A percentile compares a stretch with the other conserved stretches of the same genome.
phyloP scores from a whole-genome alignment of 2,329 filamentous ascomycete genomes.

The Ophiosphaerella narmari region DNA sequence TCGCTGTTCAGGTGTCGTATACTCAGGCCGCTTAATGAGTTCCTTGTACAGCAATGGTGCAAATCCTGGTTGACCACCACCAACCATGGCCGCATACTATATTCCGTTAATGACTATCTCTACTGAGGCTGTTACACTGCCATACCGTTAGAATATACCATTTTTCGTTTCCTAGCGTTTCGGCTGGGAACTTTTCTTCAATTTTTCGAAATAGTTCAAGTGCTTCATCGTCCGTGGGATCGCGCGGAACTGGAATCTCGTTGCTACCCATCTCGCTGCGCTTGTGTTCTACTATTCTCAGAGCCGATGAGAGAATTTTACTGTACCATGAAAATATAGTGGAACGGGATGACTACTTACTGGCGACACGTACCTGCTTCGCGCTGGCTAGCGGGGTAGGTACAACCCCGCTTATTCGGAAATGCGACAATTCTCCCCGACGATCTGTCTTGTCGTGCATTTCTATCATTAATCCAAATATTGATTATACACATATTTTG shows the following conservation, averaged over 20 bases:
- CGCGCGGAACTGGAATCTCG: slow-evolving; percentile 17
- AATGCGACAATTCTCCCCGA: slow-evolving; percentile 10
- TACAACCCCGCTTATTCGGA: slow-evolving; percentile 7
- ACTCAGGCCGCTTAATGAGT: slow-evolving; percentile 56
- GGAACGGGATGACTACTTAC: background rate
- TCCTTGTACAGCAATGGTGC: slow-evolving; percentile 61
- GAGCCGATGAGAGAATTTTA: background rate
- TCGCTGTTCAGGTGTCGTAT: slow-evolving; percentile 50
- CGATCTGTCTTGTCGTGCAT: too few relatives aligned
- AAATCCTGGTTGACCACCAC: slow-evolving; percentile 57
- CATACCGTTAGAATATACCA: slow-evolving; percentile 54
- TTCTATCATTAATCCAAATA: too few relatives aligned
- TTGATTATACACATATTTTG: background rate
- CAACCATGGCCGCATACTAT: slow-evolving; percentile 52
- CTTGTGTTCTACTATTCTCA: background rate
- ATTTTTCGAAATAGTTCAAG: slow-evolving; percentile 48
- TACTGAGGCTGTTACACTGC: background rate
- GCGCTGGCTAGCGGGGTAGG: slow-evolving; percentile 12
- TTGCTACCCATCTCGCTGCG: slow-evolving; percentile 18
- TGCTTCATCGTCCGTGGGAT: slow-evolving; percentile 48
- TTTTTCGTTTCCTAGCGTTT: slow-evolving; percentile 49
- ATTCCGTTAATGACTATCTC: background rate
- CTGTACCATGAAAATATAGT: background rate
- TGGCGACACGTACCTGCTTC: background rate
- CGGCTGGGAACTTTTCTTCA: slow-evolving; percentile 51